Evolutionary conservation across 73 alveolate species (phyloP), one percentile per base, ranked within the genome.

Genomic region (Diophrys sp.): DNA sequence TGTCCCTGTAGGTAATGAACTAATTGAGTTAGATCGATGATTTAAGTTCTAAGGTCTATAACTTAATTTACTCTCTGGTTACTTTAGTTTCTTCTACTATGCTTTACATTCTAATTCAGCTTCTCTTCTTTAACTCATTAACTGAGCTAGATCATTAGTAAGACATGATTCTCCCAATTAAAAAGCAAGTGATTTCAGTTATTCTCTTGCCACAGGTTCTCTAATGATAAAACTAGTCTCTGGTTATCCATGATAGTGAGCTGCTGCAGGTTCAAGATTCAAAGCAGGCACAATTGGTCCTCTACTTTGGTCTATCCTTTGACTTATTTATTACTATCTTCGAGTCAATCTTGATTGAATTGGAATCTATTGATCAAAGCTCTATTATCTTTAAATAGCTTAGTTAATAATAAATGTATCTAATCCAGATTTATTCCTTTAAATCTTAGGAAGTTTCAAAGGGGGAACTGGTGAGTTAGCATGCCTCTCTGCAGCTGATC

Each of bases 141-240:
- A 79, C 28, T 97, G 91, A 26, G 98, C 93, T 27, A 94, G 82
- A 75, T 94, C 98, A 55, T 91, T 88, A 1, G 98, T 95, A 26
- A 94, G 71, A 77, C 97, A 94, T 31, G 95, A 89, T 91, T 94
- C 98, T 23, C 98, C 98, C 29, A 94, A 80, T 82, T 91, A 91
- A 1, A 91, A 77, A 0, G 98, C 98, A 54, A 94, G 82, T 54
- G 82, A 81, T 89, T 88, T 91, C 28, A 94, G 85, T 74, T 89
- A 84, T 83, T 89, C 96, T 72, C 84, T 89, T 23, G 98, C 94
- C 67, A 44, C 62, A 44, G 62, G 62, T 44, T 44, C 62, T 44
- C 87, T 89, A 44, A 90, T 71, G 71, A 90, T 44, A 44, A 44
- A 44, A 44, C n/a, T 11, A 44, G n/a, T 44, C 18, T 44, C 62